Conservation (phyloP, 495 filamentous ascomycete genomes). For the Hypoxylon fragiforme region DNA sequence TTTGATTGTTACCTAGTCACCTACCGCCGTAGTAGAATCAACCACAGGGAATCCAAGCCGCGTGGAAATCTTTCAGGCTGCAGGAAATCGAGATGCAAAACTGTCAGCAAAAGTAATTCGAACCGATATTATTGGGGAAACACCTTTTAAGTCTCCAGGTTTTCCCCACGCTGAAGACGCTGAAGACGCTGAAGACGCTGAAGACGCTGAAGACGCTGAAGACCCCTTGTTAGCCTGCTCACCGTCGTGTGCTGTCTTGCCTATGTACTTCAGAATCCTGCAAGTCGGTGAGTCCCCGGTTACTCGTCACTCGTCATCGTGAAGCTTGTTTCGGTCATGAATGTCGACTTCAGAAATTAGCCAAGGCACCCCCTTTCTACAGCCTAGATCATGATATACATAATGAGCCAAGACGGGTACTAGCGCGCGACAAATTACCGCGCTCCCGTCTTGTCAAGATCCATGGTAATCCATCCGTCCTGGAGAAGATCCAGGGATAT, state of each 20-base stretch:
- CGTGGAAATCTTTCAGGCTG: conserved; percentile 18
- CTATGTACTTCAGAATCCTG: conserved; percentile 21
- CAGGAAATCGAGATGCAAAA: conserved; percentile 23
- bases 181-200: no score
- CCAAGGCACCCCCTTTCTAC: not conserved
- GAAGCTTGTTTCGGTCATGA: conserved; percentile 29
- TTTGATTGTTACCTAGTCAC: not conserved
- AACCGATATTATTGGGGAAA: conserved; percentile 18
- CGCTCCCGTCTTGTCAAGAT: conserved; percentile 24
- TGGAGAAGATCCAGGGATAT: conserved; percentile 5
- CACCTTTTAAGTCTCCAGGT: conserved; percentile 22
- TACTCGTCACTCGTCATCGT: conserved; percentile 19
- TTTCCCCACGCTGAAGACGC: conserved; percentile 27
- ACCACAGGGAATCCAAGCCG: conserved; percentile 9
- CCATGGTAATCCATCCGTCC: not conserved
- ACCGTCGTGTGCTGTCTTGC: conserved; percentile 34
- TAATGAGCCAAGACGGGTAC: conserved; percentile 33
- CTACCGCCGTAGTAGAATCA: not conserved
- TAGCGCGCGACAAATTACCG: conserved; percentile 27
- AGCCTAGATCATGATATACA: conserved; percentile 20
- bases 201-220: no score
- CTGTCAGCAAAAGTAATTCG: conserved; percentile 20
- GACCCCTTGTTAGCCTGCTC: conserved; percentile 16
- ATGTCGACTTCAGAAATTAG: conserved; percentile 12
- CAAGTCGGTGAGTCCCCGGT: conserved; percentile 1